Evolutionary conservation across 495 filamentous ascomycete species (phyloP), one percentile per base, ranked within the genome.

Genomic region (Penicillium silybi): DNA sequence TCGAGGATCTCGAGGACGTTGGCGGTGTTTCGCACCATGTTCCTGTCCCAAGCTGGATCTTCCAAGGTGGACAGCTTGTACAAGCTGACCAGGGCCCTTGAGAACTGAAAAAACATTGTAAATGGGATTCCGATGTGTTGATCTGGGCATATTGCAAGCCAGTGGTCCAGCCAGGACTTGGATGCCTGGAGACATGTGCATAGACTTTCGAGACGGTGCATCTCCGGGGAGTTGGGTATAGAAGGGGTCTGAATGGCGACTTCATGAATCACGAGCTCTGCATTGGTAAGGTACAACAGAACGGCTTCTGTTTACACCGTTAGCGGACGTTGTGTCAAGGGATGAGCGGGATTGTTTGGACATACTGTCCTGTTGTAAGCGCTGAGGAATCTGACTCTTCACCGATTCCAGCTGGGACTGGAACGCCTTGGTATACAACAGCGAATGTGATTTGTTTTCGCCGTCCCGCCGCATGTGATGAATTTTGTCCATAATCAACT

Each of bases 231-330:
- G 34, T 56, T 55, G 39, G 56, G 39, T 8, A 61, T 18, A 6
- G 48, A 45, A 1, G 59, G 34, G 13, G 49, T 40, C 40, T 65
- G 66, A 11, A 77, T 49, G 17, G 68, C 65, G 22, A 68, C 26
- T 46, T 81, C 74, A 40, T 75, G 58, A 44, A 80, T 74, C 5
- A 59, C 57, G 4, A 78, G 57, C 25, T 79, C 74, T 1, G 75
- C 66, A 53, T 64, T 68, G 35, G 64, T 58, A 1, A 75, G 56
- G 41, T 71, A 57, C 29, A 67, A 50, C 19, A 69, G 58, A 19
- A 79, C 53, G 1, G 65, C 63, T 32, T 70, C 76, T 79, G 19
- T 39, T 7, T 2, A n/a, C 15, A 0, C 13, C 18, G 42, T 62
- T 20, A 62, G 55, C 37, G 38, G 18, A n/a, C n/a, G n/a, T 2